Evolutionary conservation across 495 filamentous ascomycete genomes (phyloP).

Genomic region (Podospora pseudocomata): DNA sequence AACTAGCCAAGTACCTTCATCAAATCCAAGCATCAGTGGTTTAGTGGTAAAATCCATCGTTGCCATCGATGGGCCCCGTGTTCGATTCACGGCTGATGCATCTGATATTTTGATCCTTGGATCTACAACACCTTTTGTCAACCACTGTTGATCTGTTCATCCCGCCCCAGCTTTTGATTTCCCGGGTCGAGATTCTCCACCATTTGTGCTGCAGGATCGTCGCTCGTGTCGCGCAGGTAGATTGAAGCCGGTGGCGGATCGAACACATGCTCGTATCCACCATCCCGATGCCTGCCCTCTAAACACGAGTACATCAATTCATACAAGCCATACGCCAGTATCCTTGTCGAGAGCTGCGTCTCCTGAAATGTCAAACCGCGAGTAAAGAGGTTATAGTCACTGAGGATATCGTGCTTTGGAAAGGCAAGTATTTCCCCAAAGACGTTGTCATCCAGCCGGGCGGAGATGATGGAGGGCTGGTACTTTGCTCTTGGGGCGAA

Average conservation of each 20-base stretch:
- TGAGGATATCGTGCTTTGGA: not conserved
- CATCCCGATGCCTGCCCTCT: not conserved
- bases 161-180: not conserved
- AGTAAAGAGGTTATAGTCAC: not conserved
- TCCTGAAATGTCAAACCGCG: not conserved
- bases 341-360: not conserved
- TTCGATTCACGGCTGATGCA: conserved; percentile 48
- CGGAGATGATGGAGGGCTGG: not conserved
- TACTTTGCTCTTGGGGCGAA: not conserved
- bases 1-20: not conserved
- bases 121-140: not conserved
- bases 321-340: not conserved
- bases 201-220: not conserved
- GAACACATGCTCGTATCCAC: not conserved
- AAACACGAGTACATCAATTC: not conserved
- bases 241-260: not conserved
- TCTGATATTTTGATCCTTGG: not conserved
- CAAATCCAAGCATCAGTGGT: conserved; percentile 33
- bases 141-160: too few relatives aligned
- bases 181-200: not conserved
- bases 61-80: conserved; percentile 53
- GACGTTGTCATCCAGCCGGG: not conserved
- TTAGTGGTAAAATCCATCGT: conserved; percentile 54
- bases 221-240: not conserved
- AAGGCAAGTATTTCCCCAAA: not conserved